Conservation (phyloP, 2,329 filamentous ascomycete species). For the Myriosclerotinia curreyana region DNA sequence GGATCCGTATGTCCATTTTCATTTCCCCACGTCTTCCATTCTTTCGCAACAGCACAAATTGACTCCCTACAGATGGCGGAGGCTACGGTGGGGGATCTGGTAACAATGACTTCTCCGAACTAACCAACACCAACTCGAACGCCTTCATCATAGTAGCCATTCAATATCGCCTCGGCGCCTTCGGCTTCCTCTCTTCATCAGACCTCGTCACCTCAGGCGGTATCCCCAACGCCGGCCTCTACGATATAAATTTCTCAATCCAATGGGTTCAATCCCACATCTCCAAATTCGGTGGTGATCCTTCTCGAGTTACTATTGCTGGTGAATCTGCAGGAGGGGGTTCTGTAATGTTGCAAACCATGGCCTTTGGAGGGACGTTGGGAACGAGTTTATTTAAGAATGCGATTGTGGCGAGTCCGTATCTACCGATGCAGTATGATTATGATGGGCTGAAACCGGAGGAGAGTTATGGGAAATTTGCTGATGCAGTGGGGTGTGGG, state of each 20-base stretch:
- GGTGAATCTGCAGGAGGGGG: slow-evolving; percentile 56
- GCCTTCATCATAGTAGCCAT: slow-evolving; percentile 56
- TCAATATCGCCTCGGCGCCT: slow-evolving; percentile 61
- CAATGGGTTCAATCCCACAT: slow-evolving; percentile 57
- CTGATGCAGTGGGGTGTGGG: slow-evolving; percentile 42
- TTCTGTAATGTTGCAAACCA: slow-evolving; percentile 48
- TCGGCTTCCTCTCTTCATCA: slow-evolving; percentile 65
- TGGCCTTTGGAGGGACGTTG: slow-evolving; percentile 24
- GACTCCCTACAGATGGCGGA: slow-evolving; percentile 40
- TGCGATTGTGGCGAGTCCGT: slow-evolving; percentile 45
- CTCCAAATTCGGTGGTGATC: slow-evolving; percentile 52
- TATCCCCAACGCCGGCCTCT: slow-evolving; percentile 59
- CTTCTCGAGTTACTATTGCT: slow-evolving; percentile 50
- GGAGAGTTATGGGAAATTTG: slow-evolving; percentile 47
- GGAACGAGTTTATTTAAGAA: slow-evolving; percentile 19
- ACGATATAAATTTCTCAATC: slow-evolving; percentile 58
- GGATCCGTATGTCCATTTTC: slow-evolving; percentile 38
- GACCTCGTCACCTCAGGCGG: slow-evolving; percentile 54
- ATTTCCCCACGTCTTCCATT: not conserved
- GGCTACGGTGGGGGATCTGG: slow-evolving; percentile 34
- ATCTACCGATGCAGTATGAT: slow-evolving; percentile 51
- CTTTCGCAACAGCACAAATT: slow-evolving; percentile 27
- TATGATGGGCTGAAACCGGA: slow-evolving; percentile 47
- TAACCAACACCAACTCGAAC: slow-evolving; percentile 49
- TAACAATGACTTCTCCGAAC: slow-evolving; percentile 40